Percentiles rank a stretch among this genome's conserved stretches.
phyloP scores from a whole-genome alignment of 805 yeast genomes.

The Candida schatavii region DNA sequence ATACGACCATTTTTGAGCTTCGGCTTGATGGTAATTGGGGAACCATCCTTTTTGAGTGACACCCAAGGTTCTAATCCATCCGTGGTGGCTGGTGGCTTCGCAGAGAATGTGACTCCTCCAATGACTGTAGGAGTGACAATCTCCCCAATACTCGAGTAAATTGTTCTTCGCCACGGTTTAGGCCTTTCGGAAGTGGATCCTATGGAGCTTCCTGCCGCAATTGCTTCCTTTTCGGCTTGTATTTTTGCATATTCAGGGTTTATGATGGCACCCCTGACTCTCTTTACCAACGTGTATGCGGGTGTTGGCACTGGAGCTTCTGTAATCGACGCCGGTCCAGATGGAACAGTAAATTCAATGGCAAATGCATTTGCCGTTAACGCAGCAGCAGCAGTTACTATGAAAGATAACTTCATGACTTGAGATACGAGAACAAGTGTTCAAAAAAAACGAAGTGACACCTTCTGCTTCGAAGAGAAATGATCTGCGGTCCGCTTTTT shows the following conservation, averaged over 20 bases:
- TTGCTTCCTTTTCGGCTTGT: conserved; percentile 16
- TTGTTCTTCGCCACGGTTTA: conserved; percentile 72
- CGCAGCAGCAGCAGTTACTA: conserved; percentile 3
- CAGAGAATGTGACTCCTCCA: conserved; percentile 60
- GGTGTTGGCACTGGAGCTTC: not conserved
- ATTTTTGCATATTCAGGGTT: conserved; percentile 27
- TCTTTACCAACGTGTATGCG: conserved; percentile 17
- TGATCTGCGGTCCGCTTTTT: no score
- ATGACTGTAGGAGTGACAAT: conserved; percentile 63
- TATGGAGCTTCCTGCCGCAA: conserved; percentile 7
- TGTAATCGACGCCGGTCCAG: not conserved
- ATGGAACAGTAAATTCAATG: not conserved
- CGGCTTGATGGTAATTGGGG: conserved; percentile 77
- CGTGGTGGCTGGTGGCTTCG: conserved; percentile 69
- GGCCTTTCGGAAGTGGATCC: conserved; percentile 27
- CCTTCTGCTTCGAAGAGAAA: no score
- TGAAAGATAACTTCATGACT: conserved; percentile 3
- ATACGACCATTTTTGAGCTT: conserved; percentile 70
- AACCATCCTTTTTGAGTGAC: conserved; percentile 70
- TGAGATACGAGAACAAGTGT: no score
- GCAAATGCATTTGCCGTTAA: not conserved
- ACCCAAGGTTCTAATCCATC: conserved; percentile 80
- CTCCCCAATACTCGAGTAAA: conserved; percentile 53
- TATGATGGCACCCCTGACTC: conserved; percentile 27
- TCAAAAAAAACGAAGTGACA: no score